These are phyloP conservation scores for Exophiala xenobiotica DNA, from an alignment of 2,329 filamentous ascomycete genomes.

Conservation along the genomic window DNA sequence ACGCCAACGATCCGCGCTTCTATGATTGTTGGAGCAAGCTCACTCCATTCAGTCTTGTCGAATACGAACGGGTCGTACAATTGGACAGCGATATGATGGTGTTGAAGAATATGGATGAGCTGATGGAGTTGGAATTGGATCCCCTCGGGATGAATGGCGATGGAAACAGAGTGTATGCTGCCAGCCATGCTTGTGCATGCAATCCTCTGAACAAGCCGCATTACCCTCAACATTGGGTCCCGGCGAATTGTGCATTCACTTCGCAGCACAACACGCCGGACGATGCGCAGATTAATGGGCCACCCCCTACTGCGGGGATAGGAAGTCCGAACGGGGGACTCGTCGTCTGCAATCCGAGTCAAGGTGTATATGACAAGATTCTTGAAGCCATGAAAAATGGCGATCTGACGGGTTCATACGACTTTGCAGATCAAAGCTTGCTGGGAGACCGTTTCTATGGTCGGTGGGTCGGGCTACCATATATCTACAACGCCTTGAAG, in stretches of 20 bases:
- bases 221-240: slow-evolving; percentile 69
- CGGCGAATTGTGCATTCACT: slow-evolving; percentile 62
- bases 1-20: slow-evolving; percentile 76
- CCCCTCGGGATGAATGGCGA: slow-evolving; percentile 48
- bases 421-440: slow-evolving; percentile 61
- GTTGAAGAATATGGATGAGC: slow-evolving; percentile 81
- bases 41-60: slow-evolving; percentile 69
- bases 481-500: slow-evolving; percentile 62
- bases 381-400: slow-evolving; percentile 44
- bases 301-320: slow-evolving; percentile 51
- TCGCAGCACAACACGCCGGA: slow-evolving; percentile 54
- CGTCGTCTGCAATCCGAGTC: slow-evolving; percentile 61
- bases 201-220: slow-evolving; percentile 76
- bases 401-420: slow-evolving; percentile 47
- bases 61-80: slow-evolving; percentile 78
- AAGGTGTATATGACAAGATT: slow-evolving; percentile 50
- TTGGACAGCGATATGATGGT: slow-evolving; percentile 89
- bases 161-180: slow-evolving; percentile 71
- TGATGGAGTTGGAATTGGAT: slow-evolving; percentile 80
- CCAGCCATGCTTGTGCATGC: slow-evolving; percentile 80
- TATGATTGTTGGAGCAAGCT: slow-evolving; percentile 91
- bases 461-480: slow-evolving; percentile 60
- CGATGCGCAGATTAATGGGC: slow-evolving; percentile 53
- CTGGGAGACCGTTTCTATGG: slow-evolving; percentile 58
- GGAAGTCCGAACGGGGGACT: slow-evolving; percentile 62